Evolutionary conservation across 2,329 filamentous ascomycete species (phyloP).

Genomic region (Aspergillus ruber): DNA sequence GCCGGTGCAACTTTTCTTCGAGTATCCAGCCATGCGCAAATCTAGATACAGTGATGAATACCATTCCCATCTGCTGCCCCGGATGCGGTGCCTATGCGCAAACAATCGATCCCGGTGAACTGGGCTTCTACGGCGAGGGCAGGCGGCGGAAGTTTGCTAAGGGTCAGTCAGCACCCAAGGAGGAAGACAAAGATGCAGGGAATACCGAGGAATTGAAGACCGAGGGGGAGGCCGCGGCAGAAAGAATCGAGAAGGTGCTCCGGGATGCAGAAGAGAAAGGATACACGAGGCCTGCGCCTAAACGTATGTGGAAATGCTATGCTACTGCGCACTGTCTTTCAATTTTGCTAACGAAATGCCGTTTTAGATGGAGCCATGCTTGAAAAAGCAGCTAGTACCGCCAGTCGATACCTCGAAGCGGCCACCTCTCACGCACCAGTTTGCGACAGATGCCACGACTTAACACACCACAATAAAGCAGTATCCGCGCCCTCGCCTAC

Average conservation of each 20-base stretch:
- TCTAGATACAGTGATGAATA: constrained; percentile 10
- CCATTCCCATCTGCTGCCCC: constrained; percentile 51
- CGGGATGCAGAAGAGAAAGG: constrained; percentile 3
- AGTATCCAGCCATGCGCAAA: constrained; percentile 5
- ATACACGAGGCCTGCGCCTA: constrained; percentile 2
- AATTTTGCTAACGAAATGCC: not conserved
- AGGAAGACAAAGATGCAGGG: constrained; percentile 4
- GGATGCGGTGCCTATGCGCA: constrained; percentile 59
- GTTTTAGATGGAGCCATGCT: constrained; percentile 15
- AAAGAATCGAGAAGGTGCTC: constrained; percentile 6
- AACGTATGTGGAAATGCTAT: constrained; percentile 7
- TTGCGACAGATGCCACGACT: constrained; percentile 80
- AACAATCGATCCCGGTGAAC: constrained; percentile 46
- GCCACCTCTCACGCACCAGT: constrained; percentile 33
- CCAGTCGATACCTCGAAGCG: constrained; percentile 14
- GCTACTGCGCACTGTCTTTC: constrained; percentile 1
- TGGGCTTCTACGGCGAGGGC: constrained; percentile 52
- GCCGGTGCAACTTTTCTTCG: constrained; percentile 16
- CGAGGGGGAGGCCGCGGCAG: constrained; percentile 5
- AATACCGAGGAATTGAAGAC: constrained; percentile 11
- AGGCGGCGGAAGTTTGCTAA: constrained; percentile 38
- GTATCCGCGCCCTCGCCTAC: constrained; percentile 72
- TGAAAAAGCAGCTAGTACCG: constrained; percentile 15
- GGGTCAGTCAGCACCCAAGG: constrained; percentile 10
- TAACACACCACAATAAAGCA: constrained; percentile 69